Evolutionary conservation across 352 stramenopile species (phyloP).

Genomic region (Pythium biforme): DNA sequence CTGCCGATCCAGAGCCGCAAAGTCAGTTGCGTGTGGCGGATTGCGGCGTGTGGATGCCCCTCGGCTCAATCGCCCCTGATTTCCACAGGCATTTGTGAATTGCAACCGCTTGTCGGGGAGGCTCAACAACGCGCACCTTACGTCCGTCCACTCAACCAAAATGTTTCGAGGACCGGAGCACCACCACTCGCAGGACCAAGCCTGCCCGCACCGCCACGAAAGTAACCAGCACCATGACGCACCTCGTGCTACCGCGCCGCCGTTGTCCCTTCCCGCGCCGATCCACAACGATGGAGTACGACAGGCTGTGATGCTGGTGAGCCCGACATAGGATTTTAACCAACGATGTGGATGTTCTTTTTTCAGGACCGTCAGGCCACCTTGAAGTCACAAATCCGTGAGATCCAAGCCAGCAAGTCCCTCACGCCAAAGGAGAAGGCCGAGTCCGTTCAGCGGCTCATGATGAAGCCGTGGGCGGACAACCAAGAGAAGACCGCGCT

Average conservation of each 20-base stretch:
- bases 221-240: conserved; percentile 41
- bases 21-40: too few species aligned
- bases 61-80: neutral
- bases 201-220: conserved; percentile 28
- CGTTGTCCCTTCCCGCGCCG: conserved; percentile 43
- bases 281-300: conserved; percentile 56
- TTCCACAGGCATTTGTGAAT: conserved; percentile 19
- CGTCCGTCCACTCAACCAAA: conserved; percentile 3
- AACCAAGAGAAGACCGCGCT: conserved; percentile 51
- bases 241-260: conserved; percentile 22
- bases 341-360: neutral
- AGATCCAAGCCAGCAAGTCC: conserved; percentile 77
- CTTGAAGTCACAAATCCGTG: conserved; percentile 70
- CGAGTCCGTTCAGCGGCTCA: conserved; percentile 79
- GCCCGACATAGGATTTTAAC: neutral
- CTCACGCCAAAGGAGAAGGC: conserved; percentile 82
- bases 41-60: neutral
- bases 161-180: conserved; percentile 35
- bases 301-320: neutral
- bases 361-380: conserved; percentile 47
- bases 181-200: conserved; percentile 26
- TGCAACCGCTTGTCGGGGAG: conserved; percentile 5
- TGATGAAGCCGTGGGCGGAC: conserved; percentile 87
- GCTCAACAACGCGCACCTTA: neutral
- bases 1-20: neutral